These are phyloP conservation scores for Rutstroemia sp. DNA, from an alignment of 2,329 filamentous ascomycete species.

Conservation along the genomic window DNA sequence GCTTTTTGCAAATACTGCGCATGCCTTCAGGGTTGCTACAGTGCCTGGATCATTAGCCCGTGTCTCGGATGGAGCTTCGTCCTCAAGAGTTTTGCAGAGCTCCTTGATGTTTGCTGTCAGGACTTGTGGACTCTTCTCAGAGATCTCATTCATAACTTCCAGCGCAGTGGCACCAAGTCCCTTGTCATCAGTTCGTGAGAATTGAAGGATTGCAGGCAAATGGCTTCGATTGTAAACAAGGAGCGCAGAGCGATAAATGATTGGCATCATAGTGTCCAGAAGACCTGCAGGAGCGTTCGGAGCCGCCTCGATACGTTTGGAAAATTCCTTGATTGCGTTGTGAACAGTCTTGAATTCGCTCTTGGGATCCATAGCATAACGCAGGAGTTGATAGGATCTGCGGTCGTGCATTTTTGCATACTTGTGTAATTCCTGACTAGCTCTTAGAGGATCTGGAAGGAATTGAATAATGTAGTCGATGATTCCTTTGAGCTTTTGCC, in stretches of 20 bases:
- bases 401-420: slow-evolving; percentile 90
- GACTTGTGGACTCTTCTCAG: slow-evolving; percentile 77
- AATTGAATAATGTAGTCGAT: slow-evolving; percentile 67
- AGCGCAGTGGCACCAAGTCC: slow-evolving; percentile 74
- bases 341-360: slow-evolving; percentile 89
- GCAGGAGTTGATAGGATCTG: slow-evolving; percentile 80
- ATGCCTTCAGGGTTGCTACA: slow-evolving; percentile 91
- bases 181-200: slow-evolving; percentile 75
- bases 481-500: slow-evolving; percentile 62
- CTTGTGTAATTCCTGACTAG: slow-evolving; percentile 72
- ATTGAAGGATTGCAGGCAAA: slow-evolving; percentile 81
- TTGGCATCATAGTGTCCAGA: slow-evolving; percentile 71
- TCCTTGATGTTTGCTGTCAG: slow-evolving; percentile 91
- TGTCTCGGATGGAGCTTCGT: slow-evolving; percentile 66
- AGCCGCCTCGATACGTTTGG: slow-evolving; percentile 68
- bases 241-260: slow-evolving; percentile 77
- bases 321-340: slow-evolving; percentile 83
- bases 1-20: slow-evolving; percentile 81
- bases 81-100: slow-evolving; percentile 77
- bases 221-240: slow-evolving; percentile 94
- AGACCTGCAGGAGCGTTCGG: slow-evolving; percentile 51
- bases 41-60: slow-evolving; percentile 63
- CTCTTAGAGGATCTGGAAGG: slow-evolving; percentile 67
- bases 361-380: slow-evolving; percentile 75
- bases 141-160: slow-evolving; percentile 87